These are phyloP conservation scores for Lachnellula cervina DNA, from an alignment of 2,329 filamentous ascomycete species.

Conservation along the genomic window DNA sequence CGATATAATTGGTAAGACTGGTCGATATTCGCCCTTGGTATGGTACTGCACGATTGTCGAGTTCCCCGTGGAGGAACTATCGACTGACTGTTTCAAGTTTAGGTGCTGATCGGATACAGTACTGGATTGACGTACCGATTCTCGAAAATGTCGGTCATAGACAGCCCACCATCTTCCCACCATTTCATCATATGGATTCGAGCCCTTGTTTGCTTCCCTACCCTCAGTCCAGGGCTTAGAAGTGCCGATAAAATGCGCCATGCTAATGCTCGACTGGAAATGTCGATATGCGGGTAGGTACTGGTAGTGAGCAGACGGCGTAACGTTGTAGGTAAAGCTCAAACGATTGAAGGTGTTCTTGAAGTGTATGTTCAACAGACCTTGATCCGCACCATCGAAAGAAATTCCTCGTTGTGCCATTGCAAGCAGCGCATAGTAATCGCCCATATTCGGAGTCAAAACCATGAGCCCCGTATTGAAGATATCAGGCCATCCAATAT, in stretches of 20 bases:
- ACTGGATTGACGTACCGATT: slow-evolving; percentile 37
- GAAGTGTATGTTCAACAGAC: slow-evolving; percentile 92
- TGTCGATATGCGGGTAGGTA: slow-evolving; percentile 93
- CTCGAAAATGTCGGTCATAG: slow-evolving; percentile 79
- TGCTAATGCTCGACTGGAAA: slow-evolving; percentile 82
- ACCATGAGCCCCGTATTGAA: slow-evolving; percentile 99
- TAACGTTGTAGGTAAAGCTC: slow-evolving; percentile 96
- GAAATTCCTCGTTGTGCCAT: slow-evolving; percentile 84
- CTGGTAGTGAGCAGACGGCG: slow-evolving; percentile 93
- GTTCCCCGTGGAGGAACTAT: slow-evolving; percentile 14
- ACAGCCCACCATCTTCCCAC: slow-evolving; percentile 88
- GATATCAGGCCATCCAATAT: slow-evolving; percentile 96
- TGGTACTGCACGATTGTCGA: slow-evolving; percentile 30
- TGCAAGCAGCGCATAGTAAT: slow-evolving; percentile 79
- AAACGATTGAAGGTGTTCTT: slow-evolving; percentile 76
- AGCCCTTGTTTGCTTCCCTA: slow-evolving; percentile 48
- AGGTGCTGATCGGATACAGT: slow-evolving; percentile 7
- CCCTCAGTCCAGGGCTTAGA: slow-evolving; percentile 83
- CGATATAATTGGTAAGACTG: slow-evolving; percentile 15
- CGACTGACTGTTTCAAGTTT: slow-evolving; percentile 20
- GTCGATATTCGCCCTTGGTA: slow-evolving; percentile 31
- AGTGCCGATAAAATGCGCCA: slow-evolving; percentile 91
- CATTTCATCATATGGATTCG: slow-evolving; percentile 74
- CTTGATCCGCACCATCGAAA: slow-evolving; percentile 96
- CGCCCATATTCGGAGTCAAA: slow-evolving; percentile 76